Conservation (phyloP, 202 grass and related monocot genomes). For the Musa balbisiana region DNA sequence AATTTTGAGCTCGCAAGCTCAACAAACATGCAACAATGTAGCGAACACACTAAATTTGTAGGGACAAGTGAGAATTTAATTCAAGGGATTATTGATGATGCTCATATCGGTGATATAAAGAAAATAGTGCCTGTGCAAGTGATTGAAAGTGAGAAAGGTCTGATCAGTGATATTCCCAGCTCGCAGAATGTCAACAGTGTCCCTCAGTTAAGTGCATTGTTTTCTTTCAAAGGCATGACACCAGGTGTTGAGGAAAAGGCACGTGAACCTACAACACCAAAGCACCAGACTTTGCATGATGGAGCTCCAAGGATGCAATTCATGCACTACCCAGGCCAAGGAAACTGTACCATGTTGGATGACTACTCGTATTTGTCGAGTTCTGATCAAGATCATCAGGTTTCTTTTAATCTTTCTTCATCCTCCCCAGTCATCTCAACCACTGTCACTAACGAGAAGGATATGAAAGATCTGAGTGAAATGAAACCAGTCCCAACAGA, state of each 20-base stretch:
- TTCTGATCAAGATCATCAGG: constrained; percentile 39
- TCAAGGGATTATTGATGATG: constrained; percentile 36
- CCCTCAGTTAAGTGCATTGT: constrained; percentile 41
- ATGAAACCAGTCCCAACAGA: constrained; percentile 55
- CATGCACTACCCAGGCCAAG: constrained; percentile 74
- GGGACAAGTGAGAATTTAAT: constrained; percentile 35
- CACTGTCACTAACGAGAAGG: constrained; percentile 41
- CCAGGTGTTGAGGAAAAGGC: constrained; percentile 44
- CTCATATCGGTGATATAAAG: constrained; percentile 45
- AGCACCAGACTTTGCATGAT: constrained; percentile 42
- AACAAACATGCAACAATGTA: constrained; percentile 40
- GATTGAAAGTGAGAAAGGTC: constrained; percentile 35
- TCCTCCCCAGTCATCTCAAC: constrained; percentile 38
- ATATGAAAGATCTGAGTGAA: constrained; percentile 37
- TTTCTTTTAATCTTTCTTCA: constrained; percentile 30
- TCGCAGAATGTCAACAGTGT: constrained; percentile 27
- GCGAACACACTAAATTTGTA: constrained; percentile 20
- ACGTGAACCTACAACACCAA: constrained; percentile 45
- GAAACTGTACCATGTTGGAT: constrained; percentile 53
- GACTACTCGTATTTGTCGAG: constrained; percentile 80
- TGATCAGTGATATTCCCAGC: constrained; percentile 24
- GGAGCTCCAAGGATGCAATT: constrained; percentile 53
- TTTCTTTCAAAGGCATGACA: constrained; percentile 52
- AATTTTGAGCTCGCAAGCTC: constrained; percentile 48
- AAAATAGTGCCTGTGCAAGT: constrained; percentile 20